phyloP scores from a whole-genome alignment of 495 filamentous ascomycete genomes.

The Penicillium pancosmium region DNA sequence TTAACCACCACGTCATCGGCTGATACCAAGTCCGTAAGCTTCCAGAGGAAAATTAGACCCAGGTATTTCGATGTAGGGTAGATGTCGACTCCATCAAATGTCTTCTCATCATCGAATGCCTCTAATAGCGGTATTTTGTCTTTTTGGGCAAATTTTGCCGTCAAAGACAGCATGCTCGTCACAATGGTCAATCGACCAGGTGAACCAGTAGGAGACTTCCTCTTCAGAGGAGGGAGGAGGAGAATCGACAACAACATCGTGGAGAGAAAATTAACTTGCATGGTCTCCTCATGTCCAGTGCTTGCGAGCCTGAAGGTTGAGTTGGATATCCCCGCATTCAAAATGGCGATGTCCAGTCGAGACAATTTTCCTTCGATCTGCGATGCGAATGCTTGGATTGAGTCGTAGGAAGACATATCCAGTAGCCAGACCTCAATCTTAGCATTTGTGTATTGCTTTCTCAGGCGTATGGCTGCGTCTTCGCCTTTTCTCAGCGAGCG shows the following conservation, averaged over 20 bases:
- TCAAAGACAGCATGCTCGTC: slow-evolving; percentile 36
- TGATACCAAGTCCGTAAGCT: slow-evolving; percentile 43
- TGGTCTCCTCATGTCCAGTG: slow-evolving; percentile 45
- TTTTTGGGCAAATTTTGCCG: slow-evolving; percentile 35
- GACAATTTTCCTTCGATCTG: slow-evolving; percentile 29
- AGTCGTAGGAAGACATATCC: slow-evolving; percentile 50
- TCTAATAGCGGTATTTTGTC: slow-evolving; percentile 38
- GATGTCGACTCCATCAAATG: slow-evolving; percentile 32
- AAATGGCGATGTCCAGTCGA: slow-evolving; percentile 52
- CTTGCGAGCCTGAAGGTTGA: slow-evolving; percentile 26
- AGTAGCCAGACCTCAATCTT: slow-evolving; percentile 52
- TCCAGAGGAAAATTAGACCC: slow-evolving; percentile 42
- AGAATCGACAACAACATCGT: slow-evolving; percentile 52
- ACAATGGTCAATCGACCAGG: slow-evolving; percentile 46
- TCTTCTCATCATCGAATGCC: slow-evolving; percentile 45
- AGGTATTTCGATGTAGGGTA: slow-evolving; percentile 50
- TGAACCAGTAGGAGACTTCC: slow-evolving; percentile 24
- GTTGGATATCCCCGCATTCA: slow-evolving; percentile 54
- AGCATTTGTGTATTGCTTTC: slow-evolving; percentile 27
- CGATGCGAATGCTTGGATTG: slow-evolving; percentile 43
- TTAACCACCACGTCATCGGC: slow-evolving; percentile 51
- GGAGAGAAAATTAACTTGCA: slow-evolving; percentile 44
- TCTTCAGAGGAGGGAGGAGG: slow-evolving; percentile 51
- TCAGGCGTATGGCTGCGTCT: slow-evolving; percentile 37
- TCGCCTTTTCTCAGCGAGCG: slow-evolving; percentile 46